Evolutionary conservation across 192 early-diverging fungal genomes (phyloP), one percentile per base, ranked within the genome.

Genomic region (Entophlyctis luteolus): DNA sequence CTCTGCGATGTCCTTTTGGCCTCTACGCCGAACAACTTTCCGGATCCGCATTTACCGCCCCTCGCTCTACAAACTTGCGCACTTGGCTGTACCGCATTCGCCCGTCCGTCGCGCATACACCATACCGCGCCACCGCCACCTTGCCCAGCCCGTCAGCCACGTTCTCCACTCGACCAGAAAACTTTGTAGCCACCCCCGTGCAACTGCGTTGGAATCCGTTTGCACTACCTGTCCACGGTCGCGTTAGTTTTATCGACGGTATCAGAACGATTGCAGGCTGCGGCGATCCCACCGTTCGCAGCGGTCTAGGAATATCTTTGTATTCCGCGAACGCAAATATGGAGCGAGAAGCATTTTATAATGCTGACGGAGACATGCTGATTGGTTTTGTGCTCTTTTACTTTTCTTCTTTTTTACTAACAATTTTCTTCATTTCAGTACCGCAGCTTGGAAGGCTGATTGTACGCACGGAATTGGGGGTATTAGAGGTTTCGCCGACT

Each of bases 31-130:
- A 98, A 79, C 94, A 95, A 73, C 79, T 94, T n/a, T 93, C 89
- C 39, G 93, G 89, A 65, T 91, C 90, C 56, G 92, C 92, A 16
- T 94, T 96, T 72, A 93, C 94, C 0, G 90, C 86, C 4, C 86
- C 84, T 18, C 81, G 92, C 55, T 76, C 77, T 55, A 76, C 87
- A 68, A 94, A 94, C 80, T 86, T 88, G 69, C 38, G 27, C 72
- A 90, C 88, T 59, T 98, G 96, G 96, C 75, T 98, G 33, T 98
- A 98, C 75, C 91, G 96, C 67, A 92, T 98, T 72, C 90, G 85
- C 28, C 94, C 96, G 16, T 92, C 94, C 0, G 93, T 91, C 25
- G 79, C 83, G 59, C 96, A 98, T 56, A 71, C 67, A 2, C 93
- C 93, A 1, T 94, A 88, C 70, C 58, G 29, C 10, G 23, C 33